Evolutionary conservation across 2,329 filamentous ascomycete species (phyloP).

Genomic region (Colletotrichum cereale): DNA sequence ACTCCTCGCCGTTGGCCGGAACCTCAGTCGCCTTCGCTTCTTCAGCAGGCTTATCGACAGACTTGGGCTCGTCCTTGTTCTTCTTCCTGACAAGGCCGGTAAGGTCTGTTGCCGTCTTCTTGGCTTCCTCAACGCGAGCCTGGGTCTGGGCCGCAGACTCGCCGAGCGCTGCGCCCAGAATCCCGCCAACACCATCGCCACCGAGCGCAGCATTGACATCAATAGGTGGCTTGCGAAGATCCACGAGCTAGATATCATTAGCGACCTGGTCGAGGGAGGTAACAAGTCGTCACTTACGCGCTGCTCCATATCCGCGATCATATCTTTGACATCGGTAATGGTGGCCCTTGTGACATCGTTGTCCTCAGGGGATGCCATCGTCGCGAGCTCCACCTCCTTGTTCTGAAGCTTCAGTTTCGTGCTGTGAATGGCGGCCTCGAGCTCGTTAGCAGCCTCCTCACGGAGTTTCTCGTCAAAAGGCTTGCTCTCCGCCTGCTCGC

Average conservation of each 20-base stretch:
- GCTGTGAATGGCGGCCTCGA: slow-evolving; percentile 80
- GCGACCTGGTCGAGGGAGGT: background rate
- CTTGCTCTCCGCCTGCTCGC: slow-evolving; percentile 59
- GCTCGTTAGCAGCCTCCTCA: slow-evolving; percentile 77
- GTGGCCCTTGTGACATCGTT: slow-evolving; percentile 72
- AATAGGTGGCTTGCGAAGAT: slow-evolving; percentile 74
- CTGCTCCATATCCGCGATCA: slow-evolving; percentile 83
- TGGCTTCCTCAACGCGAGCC: slow-evolving; percentile 77
- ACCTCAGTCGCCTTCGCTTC: slow-evolving; percentile 46
- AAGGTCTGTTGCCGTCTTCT: slow-evolving; percentile 80
- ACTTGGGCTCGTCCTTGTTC: slow-evolving; percentile 58
- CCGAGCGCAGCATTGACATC: slow-evolving; percentile 68
- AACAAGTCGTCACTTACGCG: slow-evolving; percentile 62
- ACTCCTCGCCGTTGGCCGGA: slow-evolving; percentile 43
- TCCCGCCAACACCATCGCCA: slow-evolving; percentile 66
- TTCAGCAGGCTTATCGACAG: slow-evolving; percentile 39
- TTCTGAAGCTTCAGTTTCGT: slow-evolving; percentile 78
- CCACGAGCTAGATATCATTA: slow-evolving; percentile 66
- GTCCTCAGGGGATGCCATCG: slow-evolving; percentile 73
- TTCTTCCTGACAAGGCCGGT: slow-evolving; percentile 81
- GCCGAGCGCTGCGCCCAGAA: slow-evolving; percentile 74
- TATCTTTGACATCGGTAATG: slow-evolving; percentile 81
- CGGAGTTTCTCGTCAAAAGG: slow-evolving; percentile 77
- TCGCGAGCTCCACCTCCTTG: slow-evolving; percentile 75
- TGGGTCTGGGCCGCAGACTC: slow-evolving; percentile 71